Evolutionary conservation across 306 rosid genomes (phyloP), one percentile per base, ranked within the genome.

Genomic region (Glycyrrhiza uralensis): DNA sequence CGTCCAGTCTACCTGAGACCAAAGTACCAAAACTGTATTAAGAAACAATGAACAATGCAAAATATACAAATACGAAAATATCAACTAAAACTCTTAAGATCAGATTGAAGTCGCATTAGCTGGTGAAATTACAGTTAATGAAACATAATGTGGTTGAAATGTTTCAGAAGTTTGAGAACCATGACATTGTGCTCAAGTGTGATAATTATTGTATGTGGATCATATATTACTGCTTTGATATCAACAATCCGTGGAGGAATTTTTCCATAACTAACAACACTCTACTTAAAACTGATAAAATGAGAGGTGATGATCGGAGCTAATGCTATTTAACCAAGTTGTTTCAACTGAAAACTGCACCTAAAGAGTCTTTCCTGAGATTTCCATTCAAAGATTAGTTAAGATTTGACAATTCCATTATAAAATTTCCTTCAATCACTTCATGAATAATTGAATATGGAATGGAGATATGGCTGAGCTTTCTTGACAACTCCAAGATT

Each of bases 1-100:
- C 0, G 99, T 89, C 99, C 99, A 94, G 75, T 94, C 99, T 62
- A 94, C 92, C 99, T 91, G 89, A 79, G 83, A 76, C 79, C 71
- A 75, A 52, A 57, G 44, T 17, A 38, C 66, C 72, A 75, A 42
- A 64, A 80, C 41, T 32, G 52, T 45, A 12, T 67, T 74, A 50
- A 73, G 79, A 66, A 54, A 66, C 75, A 64, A 63, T 29, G 64
- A 58, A 30, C 13, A n/a, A 7, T 6, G 7, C 2, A 44, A 54
- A 28, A 33, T 18, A 7, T 30, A 60, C 18, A 9, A 26, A 7
- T 30, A 60, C 18, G 6, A 26, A 76, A 44, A 42, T 36, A 44
- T 55, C 42, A 18, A 18, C 6, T 15, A 12, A 39, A 51, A 36
- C 72, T 26, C 46, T 0, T 44, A 14, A 62, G 41, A 58, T 13